A percentile compares a stretch with the other conserved stretches of the same genome.
Conservation (phyloP, 306 rosid genomes). For the Datisca glomerata region DNA sequence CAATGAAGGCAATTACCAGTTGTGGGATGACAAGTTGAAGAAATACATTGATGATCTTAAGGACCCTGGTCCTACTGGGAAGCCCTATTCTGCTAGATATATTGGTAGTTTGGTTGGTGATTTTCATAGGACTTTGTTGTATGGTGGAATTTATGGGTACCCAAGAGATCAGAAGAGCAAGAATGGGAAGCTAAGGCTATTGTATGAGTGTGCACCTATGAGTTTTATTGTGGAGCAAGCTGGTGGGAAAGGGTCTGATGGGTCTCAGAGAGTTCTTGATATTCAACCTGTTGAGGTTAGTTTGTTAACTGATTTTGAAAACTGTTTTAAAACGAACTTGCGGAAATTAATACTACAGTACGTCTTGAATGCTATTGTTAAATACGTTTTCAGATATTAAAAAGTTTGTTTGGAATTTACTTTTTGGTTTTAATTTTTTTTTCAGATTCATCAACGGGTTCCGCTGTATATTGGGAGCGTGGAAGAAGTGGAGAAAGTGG, state of each 20-base stretch:
- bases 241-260: conserved; percentile 97
- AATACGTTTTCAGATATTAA: no score
- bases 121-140: conserved; percentile 75
- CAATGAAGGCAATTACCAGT: conserved; percentile 91
- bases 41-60: conserved; percentile 79
- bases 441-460: conserved; percentile 91
- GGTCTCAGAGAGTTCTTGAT: conserved; percentile 75
- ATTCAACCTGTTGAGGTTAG: conserved; percentile 75
- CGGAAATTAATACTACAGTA: no score
- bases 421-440: conserved; percentile 2
- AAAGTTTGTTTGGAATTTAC: conserved; percentile 2
- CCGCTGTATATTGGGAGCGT: conserved; percentile 82
- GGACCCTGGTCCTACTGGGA: conserved; percentile 91
- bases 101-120: conserved; percentile 96
- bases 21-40: conserved; percentile 92
- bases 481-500: conserved; percentile 89
- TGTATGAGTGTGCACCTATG: conserved; percentile 99
- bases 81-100: conserved; percentile 90
- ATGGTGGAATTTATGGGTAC: conserved; percentile 95
- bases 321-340: no score
- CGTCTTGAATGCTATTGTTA: no score
- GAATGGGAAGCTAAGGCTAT: conserved; percentile 91
- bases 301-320: neutral
- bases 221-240: conserved; percentile 96
- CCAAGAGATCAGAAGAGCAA: conserved; percentile 92